Evolutionary conservation across 345 rosid genomes (phyloP), one percentile per base, ranked within the genome.

Genomic region (Sapria himalayana): DNA sequence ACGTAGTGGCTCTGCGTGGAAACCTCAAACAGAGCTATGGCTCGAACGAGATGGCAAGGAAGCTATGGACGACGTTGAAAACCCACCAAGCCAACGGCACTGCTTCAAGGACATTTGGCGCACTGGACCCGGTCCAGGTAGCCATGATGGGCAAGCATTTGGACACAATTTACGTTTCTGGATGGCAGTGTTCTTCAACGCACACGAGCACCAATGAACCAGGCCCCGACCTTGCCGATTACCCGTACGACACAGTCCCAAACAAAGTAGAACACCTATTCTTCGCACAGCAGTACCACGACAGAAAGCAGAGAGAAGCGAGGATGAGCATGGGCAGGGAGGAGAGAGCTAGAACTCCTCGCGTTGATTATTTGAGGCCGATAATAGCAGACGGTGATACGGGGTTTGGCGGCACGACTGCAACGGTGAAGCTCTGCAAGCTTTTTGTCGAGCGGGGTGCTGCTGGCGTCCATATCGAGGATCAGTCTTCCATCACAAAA

Each of bases 121-220:
- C 95, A 4, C 81, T 79, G 20, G 93, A 84, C 59, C 92, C 99
- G 3, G 93, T 84, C 38, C 92, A 89, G 41, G 95, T 89, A 9
- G 40, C 99, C 56, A 84, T 89, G 95, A 89, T 82, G 99, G 93
- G 86, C 50, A 84, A 77, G 57, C 74, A 77, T 66, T 57, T 84
- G 41, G 95, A 84, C 72, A 56, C 74, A 11, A 77, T 84, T 24
- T 84, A 84, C 17, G 92, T 89, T 48, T 89, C 95, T 3, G 99
- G 99, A 18, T 91, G 99, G 95, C 93, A 91, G 49, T 91, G 99
- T 64, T 91, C 93, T 9, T 91, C 99, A n/a, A 91, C 93, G 7
- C 93, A 84, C 61, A 80, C 93, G 15, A 48, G 63, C 40, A 74
- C 93, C 49, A 84, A 84, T 13, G 95, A 84, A 54, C 99, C 95